These are phyloP conservation scores for Vickermania ingenoplastis DNA, from an alignment of 208 protist species.

Conservation along the genomic window DNA sequence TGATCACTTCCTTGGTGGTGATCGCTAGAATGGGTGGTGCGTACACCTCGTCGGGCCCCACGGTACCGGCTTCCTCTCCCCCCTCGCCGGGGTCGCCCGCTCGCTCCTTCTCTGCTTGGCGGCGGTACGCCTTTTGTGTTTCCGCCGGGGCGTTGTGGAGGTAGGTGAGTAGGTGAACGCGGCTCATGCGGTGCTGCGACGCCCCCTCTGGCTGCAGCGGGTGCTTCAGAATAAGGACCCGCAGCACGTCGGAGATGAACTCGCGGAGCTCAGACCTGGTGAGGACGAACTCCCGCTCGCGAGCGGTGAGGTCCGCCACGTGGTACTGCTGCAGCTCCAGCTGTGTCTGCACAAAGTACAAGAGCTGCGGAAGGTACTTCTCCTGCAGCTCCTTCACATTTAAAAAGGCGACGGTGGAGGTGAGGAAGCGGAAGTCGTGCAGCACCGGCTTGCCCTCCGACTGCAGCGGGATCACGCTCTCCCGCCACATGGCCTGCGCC, in stretches of 20 bases:
- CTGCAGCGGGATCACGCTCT: neutral
- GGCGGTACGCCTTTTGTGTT: constrained; percentile 6
- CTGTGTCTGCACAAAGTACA: constrained; percentile 70
- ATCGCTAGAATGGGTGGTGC: constrained; percentile 36
- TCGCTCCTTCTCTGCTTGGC: constrained; percentile 12
- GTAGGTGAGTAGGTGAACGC: constrained; percentile 52
- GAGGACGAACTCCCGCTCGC: constrained; percentile 29
- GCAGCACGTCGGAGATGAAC: constrained; percentile 37
- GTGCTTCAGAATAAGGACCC: constrained; percentile 46
- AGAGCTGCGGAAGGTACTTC: constrained; percentile 40
- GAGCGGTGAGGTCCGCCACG: constrained; percentile 14
- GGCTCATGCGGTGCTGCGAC: constrained; percentile 36
- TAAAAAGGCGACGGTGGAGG: constrained; percentile 1
- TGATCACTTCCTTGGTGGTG: constrained; percentile 55
- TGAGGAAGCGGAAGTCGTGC: constrained; percentile 5
- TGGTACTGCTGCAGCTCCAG: constrained; percentile 36
- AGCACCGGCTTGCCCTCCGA: neutral
- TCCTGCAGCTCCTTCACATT: constrained; percentile 37
- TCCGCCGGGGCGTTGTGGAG: constrained; percentile 51
- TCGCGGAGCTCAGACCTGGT: constrained; percentile 24
- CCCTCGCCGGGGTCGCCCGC: neutral
- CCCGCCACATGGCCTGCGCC: constrained; percentile 2
- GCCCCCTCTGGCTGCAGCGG: constrained; percentile 29
- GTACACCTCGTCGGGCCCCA: constrained; percentile 1
- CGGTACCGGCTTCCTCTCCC: constrained; percentile 2